Evolutionary conservation across 2,329 filamentous ascomycete genomes (phyloP), one percentile per base, ranked within the genome.

Genomic region (Aureobasidium lini): DNA sequence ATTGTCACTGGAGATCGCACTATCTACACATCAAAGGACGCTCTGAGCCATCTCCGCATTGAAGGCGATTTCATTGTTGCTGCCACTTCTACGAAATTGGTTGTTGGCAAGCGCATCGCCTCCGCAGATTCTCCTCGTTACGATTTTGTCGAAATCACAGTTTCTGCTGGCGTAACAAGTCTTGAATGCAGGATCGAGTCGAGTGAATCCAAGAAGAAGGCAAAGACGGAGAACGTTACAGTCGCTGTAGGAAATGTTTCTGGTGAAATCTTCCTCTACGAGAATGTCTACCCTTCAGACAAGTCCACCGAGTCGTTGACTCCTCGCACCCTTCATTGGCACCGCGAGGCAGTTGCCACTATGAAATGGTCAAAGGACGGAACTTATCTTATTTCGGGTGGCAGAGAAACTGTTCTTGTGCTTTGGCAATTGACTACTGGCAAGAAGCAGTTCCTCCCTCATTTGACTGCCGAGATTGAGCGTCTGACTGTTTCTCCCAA

Each of bases 321-420:
- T 42, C 78, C 81, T 18, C 84, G 86, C 60, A 88, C 87, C 63
- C 79, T 92, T 57, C 94, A 97, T 72, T 99, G 94, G 94, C 94
- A 99, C 73, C 83, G 91, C 66, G 85, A 86, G 66, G 84, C 87
- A 50, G 91, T 96, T 8, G 86, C 88, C 66, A 82, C 89, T 9
- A 80, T 96, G 60, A 95, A 94, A 72, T 97, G 92, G 89, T 96
- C 94, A 13, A 80, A 80, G 65, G 94, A 99, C 79, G 92, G 93
- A 90, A 91, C 96, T 70, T 99, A 99, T 72, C 76, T 99, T 61
- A 86, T 99, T 56, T 97, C 94, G 60, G 94, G 94, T 69, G 94
- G 94, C 34, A 84, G 85, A 23, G 94, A 99, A 74, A 92, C 90
- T 7, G 88, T 90, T 18, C 79, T 99, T 43, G 89, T 96, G 8